Base-by-base conservation (phyloP, 148 eudicot species). In the Spergularia bocconei region DNA sequence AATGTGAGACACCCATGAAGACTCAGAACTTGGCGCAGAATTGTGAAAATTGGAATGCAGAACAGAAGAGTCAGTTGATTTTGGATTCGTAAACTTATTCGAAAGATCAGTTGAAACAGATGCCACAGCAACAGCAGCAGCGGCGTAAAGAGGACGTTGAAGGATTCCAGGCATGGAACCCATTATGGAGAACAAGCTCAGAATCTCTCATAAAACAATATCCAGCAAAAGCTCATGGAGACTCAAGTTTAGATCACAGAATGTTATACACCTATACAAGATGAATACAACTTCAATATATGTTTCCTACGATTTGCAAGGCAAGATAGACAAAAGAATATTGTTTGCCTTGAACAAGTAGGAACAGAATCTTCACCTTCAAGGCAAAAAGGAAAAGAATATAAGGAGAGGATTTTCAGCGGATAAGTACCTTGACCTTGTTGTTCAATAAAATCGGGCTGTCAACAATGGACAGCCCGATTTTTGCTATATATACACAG, bases 111-210 rank as follows among this genome's bases (percentile, higher is more conserved):
- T 71, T 61, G 96, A 87, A 74, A 90, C 81, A 74, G 98, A 92
- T 44, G 97, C 97, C 71, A 86, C 75, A 33, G 92, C 91, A 57
- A 92, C 86, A 59, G 97, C 97, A 81, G 94, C 97, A 48, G 89
- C 97, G 0, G 96, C 96, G 63, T 88, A 79, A 33, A 92, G 64
- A 33, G 97, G 98, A 44, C 97, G 85, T 60, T 86, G 97, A 83
- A 91, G 76, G 72, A 75, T 69, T 72, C 95, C 98, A 38, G 87
- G 78, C 83, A 91, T 85, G 76, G 89, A 88, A 86, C 79, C 96
- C 92, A 87, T 87, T 63, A 66, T 70, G 20, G 16, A 69, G 29
- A 61, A 73, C 64, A 76, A 79, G 76, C 64, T 81, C 77, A 75
- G 72, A 76, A 82, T 66, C 78, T 81, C 78, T 84, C 86, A 83